Base-by-base conservation (phyloP, 1,284 basidiomycete species). In the Leccinum fuscescens region DNA sequence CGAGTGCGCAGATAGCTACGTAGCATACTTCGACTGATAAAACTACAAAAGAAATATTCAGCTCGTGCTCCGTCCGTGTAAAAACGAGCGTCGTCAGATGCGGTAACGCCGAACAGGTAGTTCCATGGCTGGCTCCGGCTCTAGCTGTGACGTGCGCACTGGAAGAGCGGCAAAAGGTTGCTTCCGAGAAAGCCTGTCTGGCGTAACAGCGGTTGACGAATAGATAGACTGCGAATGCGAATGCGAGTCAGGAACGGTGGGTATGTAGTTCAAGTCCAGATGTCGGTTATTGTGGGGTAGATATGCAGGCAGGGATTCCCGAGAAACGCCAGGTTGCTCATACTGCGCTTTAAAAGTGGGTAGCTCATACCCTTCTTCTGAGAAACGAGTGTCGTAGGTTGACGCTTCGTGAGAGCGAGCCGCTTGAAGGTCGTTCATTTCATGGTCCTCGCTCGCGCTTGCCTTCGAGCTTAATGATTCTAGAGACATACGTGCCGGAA, bases 111-210 rank as follows among this genome's bases (percentile, higher is more conserved):
- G 68, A 4, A 59, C 57, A 39, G 71, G 68, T 1, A 73, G 50
- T 46, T 73, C 73, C 74, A 73, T 75, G 4, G 64, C 65, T 44
- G 74, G 74, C 48, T 76, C 66, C 17, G 72, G 72, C 49, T 71
- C 74, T 14, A 76, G 60, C 39, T 73, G 72, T 3, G 66, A 70
- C 2, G 71, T 76, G 50, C 72, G 72, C 35, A 76, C 69, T 4
- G 72, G 72, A 55, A 55, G 54, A n/a, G 52, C 37, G 39, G 55
- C 29, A 42, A 72, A 72, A 15, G 71, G 68, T 12, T 60, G 65
- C n/a, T 17, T 37, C 51, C 60, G 67, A 12, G 37, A 46, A 7
- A 11, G 44, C 5, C 11, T 62, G 8, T 54, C 59, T 6, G 37
- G 29, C n/a, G 61, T 59, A 14, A 17, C n/a, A 7, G 48, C 15